Evolutionary conservation across 257 asterid species (phyloP).

Genomic region (Solanum sitiens): DNA sequence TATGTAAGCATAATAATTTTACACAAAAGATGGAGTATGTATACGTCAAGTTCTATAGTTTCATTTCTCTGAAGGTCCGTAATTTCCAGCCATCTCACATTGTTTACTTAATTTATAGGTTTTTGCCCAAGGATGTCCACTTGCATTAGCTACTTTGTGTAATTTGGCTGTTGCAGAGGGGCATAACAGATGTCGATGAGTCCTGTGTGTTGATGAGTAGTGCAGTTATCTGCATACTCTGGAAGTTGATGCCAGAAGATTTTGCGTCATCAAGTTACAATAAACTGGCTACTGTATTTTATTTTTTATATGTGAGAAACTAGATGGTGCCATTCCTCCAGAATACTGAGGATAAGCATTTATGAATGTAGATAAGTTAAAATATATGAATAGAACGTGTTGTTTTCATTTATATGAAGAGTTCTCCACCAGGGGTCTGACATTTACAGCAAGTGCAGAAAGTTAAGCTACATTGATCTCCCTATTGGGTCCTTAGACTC

Average conservation of each 20-base stretch:
- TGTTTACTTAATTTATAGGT: neutral
- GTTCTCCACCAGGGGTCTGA: neutral
- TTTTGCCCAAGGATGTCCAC: neutral
- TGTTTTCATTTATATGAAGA: neutral
- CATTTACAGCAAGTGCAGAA: neutral
- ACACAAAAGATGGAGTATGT: neutral
- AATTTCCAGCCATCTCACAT: neutral
- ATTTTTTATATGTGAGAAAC: neutral
- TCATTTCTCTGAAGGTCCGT: neutral
- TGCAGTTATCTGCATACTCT: neutral
- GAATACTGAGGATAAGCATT: neutral
- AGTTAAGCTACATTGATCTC: neutral
- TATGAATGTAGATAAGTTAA: neutral
- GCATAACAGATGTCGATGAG: neutral
- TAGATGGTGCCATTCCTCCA: neutral
- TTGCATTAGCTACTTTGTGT: neutral
- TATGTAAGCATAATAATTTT: neutral
- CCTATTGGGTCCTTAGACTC: neutral
- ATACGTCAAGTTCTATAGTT: neutral
- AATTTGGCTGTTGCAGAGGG: neutral
- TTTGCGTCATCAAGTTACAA: neutral
- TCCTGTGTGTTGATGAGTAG: neutral
- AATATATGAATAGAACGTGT: neutral
- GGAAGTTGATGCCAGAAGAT: neutral
- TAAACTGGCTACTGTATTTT: neutral